Percentiles rank a stretch among this genome's conserved stretches.
phyloP scores from a whole-genome alignment of 352 stramenopile genomes.

The Saprolegnia parasitica region DNA sequence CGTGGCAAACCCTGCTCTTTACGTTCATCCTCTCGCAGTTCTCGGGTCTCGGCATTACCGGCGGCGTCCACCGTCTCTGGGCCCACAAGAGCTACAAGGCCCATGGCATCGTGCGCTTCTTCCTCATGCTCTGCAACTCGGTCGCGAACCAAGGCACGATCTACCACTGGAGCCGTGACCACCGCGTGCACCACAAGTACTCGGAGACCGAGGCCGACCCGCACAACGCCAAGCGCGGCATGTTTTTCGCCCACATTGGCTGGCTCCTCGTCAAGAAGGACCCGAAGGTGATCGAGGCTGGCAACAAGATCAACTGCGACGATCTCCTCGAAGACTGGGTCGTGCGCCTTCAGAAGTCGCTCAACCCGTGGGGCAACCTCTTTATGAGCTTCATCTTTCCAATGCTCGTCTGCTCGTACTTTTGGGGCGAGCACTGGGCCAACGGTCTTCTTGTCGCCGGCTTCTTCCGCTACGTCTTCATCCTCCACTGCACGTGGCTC shows the following conservation, averaged over 20 bases:
- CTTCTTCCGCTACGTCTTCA: slow-evolving; percentile 89
- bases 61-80: slow-evolving; percentile 97
- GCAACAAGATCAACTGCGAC: slow-evolving; percentile 94
- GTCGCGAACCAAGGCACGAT: slow-evolving; percentile 98
- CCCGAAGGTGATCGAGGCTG: slow-evolving; percentile 81
- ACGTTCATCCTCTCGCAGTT: slow-evolving; percentile 93
- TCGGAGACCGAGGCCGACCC: slow-evolving; percentile 92
- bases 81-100: slow-evolving; percentile 95
- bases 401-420: slow-evolving; percentile 80
- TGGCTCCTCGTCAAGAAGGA: slow-evolving; percentile 99
- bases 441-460: slow-evolving; percentile 95
- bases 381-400: slow-evolving; percentile 98
- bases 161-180: slow-evolving; percentile 97
- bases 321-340: slow-evolving; percentile 96
- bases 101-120: slow-evolving; percentile 82
- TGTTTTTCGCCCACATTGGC: slow-evolving; percentile 99
- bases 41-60: slow-evolving; percentile 95
- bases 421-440: slow-evolving; percentile 92
- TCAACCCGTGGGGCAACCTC: slow-evolving; percentile 96
- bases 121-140: slow-evolving; percentile 97
- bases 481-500: slow-evolving; percentile 97
- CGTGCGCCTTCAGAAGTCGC: slow-evolving; percentile 94
- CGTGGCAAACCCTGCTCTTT: slow-evolving; percentile 84
- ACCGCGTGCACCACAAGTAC: slow-evolving; percentile 99
- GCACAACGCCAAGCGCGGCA: slow-evolving; percentile 96